Percentiles rank a stretch among this genome's conserved stretches.
phyloP scores from a whole-genome alignment of 352 stramenopile genomes.

The Phytophthora palmivora region DNA sequence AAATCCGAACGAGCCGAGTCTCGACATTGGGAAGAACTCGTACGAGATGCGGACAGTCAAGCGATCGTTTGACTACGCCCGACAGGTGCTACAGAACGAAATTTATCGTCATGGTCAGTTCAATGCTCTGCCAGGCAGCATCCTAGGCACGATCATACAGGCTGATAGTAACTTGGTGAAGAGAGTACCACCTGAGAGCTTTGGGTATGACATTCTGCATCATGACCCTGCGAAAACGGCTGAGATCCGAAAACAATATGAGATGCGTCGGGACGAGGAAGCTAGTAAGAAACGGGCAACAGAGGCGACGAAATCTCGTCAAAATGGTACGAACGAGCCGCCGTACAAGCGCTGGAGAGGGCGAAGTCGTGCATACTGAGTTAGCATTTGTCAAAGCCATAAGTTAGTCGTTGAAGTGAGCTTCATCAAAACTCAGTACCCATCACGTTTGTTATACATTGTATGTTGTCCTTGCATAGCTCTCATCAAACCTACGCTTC shows the following conservation, averaged over 20 bases:
- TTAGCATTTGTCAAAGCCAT: neutral
- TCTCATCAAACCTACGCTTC: slow-evolving; percentile 13
- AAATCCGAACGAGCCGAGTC: slow-evolving; percentile 93
- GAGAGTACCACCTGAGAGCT: slow-evolving; percentile 53
- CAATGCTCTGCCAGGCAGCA: slow-evolving; percentile 65
- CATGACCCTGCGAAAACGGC: slow-evolving; percentile 78
- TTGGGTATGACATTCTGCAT: slow-evolving; percentile 77
- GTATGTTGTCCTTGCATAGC: neutral
- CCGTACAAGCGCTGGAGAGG: slow-evolving; percentile 73
- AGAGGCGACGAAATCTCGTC: slow-evolving; percentile 32
- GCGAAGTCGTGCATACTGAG: slow-evolving; percentile 50
- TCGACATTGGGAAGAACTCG: slow-evolving; percentile 93
- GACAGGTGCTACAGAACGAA: slow-evolving; percentile 75
- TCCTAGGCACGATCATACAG: slow-evolving; percentile 79
- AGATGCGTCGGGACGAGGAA: slow-evolving; percentile 67
- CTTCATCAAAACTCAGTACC: slow-evolving; percentile 14
- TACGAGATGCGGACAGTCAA: slow-evolving; percentile 93
- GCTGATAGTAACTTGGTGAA: slow-evolving; percentile 71
- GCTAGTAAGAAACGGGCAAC: slow-evolving; percentile 52
- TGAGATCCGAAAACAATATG: slow-evolving; percentile 66
- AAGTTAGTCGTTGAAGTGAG: slow-evolving; percentile 27
- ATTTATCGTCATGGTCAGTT: slow-evolving; percentile 76
- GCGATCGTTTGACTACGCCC: slow-evolving; percentile 91
- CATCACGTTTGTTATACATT: neutral
- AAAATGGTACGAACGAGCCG: slow-evolving; percentile 42